Evolutionary conservation across 129 eudicot species (phyloP), one percentile per base, ranked within the genome.

Genomic region (Lactuca saligna): DNA sequence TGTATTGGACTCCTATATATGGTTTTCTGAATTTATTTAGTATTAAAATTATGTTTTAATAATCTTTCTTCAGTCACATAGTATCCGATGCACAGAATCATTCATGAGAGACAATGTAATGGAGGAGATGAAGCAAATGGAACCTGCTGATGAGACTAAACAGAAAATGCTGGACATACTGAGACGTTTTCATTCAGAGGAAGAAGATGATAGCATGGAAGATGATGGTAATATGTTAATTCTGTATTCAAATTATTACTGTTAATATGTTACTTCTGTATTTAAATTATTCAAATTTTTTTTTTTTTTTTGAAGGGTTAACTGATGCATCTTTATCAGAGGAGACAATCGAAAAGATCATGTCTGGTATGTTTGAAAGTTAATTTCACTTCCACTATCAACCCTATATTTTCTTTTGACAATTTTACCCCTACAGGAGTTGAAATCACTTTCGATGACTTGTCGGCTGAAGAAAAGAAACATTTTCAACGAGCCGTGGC

Each of bases 51-150:
- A 8, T 48, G 54, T 50, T 49, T 17, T 72, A 14, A 4, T 55
- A 20, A 12, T 54, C 33, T 65, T 7, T 41, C 65, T 64, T 74
- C 87, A 89, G 97, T 83, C 96, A 17, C 99, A 94, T 63, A 83
- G 97, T 63, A 75, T 82, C 33, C 81, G 94, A 20, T 94, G 99
- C 82, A 94, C 94, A 5, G 99, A 94, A 79, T 94, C 97, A 15
- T 94, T 94, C 76, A 90, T 87, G 99, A 82, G 83, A 75, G 99
- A 94, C 32, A 90, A 94, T 80, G 99, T 94, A 9, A 64, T 83
- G 84, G 93, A 54, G 58, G 96, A 90, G 81, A 69, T 94, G 80
- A 79, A 79, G 53, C 97, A 83, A 6, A 16, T 83, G 77, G 83
- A 79, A 59, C 80, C 97, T n/a, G 78, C 75, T 69, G 87, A 83